Base-by-base conservation (phyloP, 208 protist genomes). In the Naegleria lovaniensis region DNA sequence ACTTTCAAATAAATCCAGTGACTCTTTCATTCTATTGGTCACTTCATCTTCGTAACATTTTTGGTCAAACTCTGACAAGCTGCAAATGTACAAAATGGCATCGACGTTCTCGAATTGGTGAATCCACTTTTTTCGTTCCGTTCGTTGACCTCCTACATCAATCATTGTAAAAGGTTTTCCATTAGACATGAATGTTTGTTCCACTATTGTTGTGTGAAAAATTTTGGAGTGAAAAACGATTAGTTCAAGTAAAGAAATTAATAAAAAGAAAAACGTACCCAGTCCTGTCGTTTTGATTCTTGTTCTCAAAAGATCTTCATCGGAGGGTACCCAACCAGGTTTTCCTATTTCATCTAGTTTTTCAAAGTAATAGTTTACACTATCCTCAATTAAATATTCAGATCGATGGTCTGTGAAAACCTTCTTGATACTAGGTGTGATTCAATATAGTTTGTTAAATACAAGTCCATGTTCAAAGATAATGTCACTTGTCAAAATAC, bases 11-110 rank as follows among this genome's bases (percentile, higher is more conserved):
- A 98, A 92, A 16, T 90, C 51, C 22, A 98, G 83, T 22, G 94
- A 93, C 87, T 98, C 96, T 0, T 89, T 40, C 94, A 98, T 97
- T 83, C 96, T 93, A 90, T 96, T 97, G 58, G 76, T 86, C 13
- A 90, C 92, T 5, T 92, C 83, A 89, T 97, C 96, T 93, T 97
- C 96, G 59, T 92, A 92, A 3, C 95, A 90, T 15, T 93, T 76
- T 85, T 93, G 92, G 86, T 97, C 95, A 90, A 95, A 97, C 43
- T 95, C 96, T 85, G 84, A 93, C 41, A 97, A n/a, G 84, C 91
- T 33, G 33, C 75, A 7, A 25, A 93, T 90, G 76, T 97, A 97
- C 22, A 67, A 29, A 67, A 67, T 67, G 11, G 55, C 55, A 29
- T 67, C 55, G 55, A 67, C 55, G 22, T 67, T 29, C 13, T 67